Evolutionary conservation across 306 rosid genomes (phyloP).

Genomic region (Citrullus colocynthis): DNA sequence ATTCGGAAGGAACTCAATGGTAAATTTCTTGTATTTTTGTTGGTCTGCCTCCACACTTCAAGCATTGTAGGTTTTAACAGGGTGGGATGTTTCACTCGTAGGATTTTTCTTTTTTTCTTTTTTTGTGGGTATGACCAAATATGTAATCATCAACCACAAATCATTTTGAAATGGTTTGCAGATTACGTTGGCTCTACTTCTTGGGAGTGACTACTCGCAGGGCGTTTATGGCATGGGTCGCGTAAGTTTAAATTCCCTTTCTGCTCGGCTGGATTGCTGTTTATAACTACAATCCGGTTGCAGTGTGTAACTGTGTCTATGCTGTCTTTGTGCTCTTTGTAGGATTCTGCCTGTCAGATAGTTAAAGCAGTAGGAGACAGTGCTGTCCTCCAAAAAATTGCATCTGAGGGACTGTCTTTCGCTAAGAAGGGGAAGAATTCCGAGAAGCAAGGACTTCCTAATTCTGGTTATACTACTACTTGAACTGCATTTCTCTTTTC

Average conservation of each 20-base stretch:
- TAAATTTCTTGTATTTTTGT: slow-evolving; percentile 17
- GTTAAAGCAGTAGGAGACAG: slow-evolving; percentile 60
- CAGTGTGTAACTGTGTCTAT: not conserved
- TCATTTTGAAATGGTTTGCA: slow-evolving; percentile 22
- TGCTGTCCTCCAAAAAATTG: slow-evolving; percentile 45
- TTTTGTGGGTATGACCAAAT: not conserved
- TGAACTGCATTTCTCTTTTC: not conserved
- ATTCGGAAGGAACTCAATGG: slow-evolving; percentile 77
- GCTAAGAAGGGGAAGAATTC: slow-evolving; percentile 33
- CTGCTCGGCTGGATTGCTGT: not conserved
- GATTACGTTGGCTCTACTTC: slow-evolving; percentile 68
- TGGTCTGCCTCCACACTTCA: not conserved
- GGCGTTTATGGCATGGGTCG: slow-evolving; percentile 71
- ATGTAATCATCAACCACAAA: not conserved
- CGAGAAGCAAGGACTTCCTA: slow-evolving; percentile 23
- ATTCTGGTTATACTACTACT: not conserved
- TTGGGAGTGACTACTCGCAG: slow-evolving; percentile 64
- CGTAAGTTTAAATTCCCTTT: slow-evolving; percentile 25
- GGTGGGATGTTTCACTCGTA: not conserved
- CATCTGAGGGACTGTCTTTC: slow-evolving; percentile 60
- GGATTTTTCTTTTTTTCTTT: not conserved
- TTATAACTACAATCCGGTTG: not conserved
- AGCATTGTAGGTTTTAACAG: not conserved
- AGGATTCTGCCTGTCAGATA: slow-evolving; percentile 71
- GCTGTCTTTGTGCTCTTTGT: slow-evolving; percentile 6